Base-by-base conservation (phyloP, 768 basidiomycete genomes). In the Lactarius quietus region DNA sequence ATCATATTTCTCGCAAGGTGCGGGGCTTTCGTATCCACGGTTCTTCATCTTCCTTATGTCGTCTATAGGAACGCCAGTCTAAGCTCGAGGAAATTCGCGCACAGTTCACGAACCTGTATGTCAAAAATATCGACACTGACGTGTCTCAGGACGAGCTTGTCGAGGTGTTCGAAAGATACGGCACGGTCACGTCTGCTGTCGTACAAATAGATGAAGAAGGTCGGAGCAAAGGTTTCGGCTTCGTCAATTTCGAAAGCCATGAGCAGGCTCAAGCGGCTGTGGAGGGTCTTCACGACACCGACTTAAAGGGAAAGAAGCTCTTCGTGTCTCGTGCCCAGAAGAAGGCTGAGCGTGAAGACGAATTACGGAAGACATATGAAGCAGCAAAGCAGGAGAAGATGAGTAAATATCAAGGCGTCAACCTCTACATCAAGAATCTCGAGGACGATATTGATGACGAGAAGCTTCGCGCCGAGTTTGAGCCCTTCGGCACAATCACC, bases 371-470 rank as follows among this genome's bases (percentile, higher is more conserved):
- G 76, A 90, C 89, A 3, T 97, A 98, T 77, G 96, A 99, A 80
- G 88, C 89, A 73, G 92, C 94, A 58, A 94, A 95, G 81, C 85
- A 94, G 86, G 97, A 99, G 85, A 95, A 95, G 78, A 78, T 95
- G 73, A 91, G 88, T 88, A 99, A 99, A 80, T 97, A 93, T 73
- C 95, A 97, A 72, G 97, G 97, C 63, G 95, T 98, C 77, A 99
- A 99, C 82, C 83, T 99, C 63, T 99, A 98, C 82, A 89, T 98
- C 87, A 99, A 98, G 86, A 99, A 99, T 81, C 80, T 99, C 77
- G 96, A 98, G 78, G 96, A 98, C 76, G 95, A 97, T 71, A 84
- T 97, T 63, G 94, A 98, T 74, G 97, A 99, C 73, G 97, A 99
- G 65, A 95, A 95, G 78, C 89, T 99, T 72, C 92, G 95, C 67